Percentiles rank a stretch among this genome's conserved stretches.
phyloP scores from a whole-genome alignment of 1,284 basidiomycete genomes.

The Trichosporon faecale region DNA sequence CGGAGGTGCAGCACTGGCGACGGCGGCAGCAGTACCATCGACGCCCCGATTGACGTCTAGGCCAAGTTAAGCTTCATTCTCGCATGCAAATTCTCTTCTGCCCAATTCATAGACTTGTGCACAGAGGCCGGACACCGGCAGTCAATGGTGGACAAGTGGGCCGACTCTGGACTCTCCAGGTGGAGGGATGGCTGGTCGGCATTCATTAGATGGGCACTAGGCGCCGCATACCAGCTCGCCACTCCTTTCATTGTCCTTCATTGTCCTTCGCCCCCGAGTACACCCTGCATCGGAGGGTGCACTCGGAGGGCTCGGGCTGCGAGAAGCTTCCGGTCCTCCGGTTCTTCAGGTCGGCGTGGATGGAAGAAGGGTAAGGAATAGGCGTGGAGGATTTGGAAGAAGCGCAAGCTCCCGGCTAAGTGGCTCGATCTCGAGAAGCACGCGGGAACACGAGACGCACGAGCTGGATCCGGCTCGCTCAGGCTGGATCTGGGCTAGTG shows the following conservation, averaged over 20 bases:
- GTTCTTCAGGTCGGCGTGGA: too few relatives aligned
- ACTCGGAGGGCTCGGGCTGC: neutral
- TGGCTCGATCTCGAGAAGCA: too few relatives aligned
- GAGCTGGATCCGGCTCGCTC: too few relatives aligned
- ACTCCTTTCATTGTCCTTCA: neutral
- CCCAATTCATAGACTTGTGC: neutral
- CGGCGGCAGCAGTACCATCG: neutral
- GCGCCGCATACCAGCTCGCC: neutral
- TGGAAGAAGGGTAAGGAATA: neutral
- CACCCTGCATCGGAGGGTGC: too few relatives aligned
- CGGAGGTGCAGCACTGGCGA: neutral
- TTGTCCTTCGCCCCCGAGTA: too few relatives aligned
- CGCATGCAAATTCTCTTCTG: neutral
- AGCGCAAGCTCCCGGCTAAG: too few relatives aligned
- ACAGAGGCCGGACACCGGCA: neutral
- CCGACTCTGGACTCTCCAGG: neutral
- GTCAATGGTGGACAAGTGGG: neutral
- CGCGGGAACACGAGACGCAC: too few relatives aligned
- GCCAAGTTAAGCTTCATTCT: neutral
- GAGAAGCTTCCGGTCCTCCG: neutral
- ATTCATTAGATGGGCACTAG: neutral
- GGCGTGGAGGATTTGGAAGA: neutral
- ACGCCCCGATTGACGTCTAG: too few relatives aligned
- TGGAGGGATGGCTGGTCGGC: neutral
- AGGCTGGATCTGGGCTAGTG: neutral